These are phyloP conservation scores for Naganishia kalamii DNA, from an alignment of 768 basidiomycete species.

Conservation along the genomic window DNA sequence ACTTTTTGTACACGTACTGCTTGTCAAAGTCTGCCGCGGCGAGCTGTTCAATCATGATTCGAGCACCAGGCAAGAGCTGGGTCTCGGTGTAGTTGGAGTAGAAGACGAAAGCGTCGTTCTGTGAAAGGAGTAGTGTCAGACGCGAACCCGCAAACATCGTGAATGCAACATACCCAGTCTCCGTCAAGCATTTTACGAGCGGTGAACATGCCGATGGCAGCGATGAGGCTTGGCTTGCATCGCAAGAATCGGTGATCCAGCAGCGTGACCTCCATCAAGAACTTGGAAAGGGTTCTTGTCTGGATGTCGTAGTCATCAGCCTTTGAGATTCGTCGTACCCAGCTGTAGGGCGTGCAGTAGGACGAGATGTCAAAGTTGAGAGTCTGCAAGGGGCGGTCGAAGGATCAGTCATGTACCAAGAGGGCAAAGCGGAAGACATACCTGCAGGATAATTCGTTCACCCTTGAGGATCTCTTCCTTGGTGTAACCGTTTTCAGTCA, in stretches of 20 bases:
- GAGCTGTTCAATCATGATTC: slow-evolving; percentile 75
- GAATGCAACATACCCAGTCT: slow-evolving; percentile 72
- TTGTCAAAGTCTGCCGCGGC: slow-evolving; percentile 70
- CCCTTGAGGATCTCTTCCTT: slow-evolving; percentile 97
- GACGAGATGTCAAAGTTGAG: slow-evolving; percentile 92
- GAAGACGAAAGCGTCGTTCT: slow-evolving; percentile 87
- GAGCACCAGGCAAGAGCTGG: slow-evolving; percentile 73
- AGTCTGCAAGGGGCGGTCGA: slow-evolving; percentile 51
- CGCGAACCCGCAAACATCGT: slow-evolving; percentile 23
- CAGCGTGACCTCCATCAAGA: slow-evolving; percentile 90
- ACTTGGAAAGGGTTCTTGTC: slow-evolving; percentile 93
- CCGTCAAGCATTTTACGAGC: slow-evolving; percentile 88
- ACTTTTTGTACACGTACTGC: slow-evolving; percentile 90
- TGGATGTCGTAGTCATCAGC: slow-evolving; percentile 98
- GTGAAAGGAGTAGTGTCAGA: slow-evolving; percentile 33
- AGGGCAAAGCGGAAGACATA: slow-evolving; percentile 15
- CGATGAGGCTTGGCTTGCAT: slow-evolving; percentile 85
- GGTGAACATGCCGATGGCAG: slow-evolving; percentile 95
- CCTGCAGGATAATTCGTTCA: slow-evolving; percentile 86
- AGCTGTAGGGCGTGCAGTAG: slow-evolving; percentile 98
- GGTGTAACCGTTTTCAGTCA: slow-evolving; percentile 91
- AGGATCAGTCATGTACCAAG: not conserved
- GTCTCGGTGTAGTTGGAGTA: slow-evolving; percentile 88
- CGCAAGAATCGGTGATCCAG: slow-evolving; percentile 87
- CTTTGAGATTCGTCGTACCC: slow-evolving; percentile 97